Evolutionary conservation across 306 rosid species (phyloP).

Genomic region (Fragaria nilgerrensis): DNA sequence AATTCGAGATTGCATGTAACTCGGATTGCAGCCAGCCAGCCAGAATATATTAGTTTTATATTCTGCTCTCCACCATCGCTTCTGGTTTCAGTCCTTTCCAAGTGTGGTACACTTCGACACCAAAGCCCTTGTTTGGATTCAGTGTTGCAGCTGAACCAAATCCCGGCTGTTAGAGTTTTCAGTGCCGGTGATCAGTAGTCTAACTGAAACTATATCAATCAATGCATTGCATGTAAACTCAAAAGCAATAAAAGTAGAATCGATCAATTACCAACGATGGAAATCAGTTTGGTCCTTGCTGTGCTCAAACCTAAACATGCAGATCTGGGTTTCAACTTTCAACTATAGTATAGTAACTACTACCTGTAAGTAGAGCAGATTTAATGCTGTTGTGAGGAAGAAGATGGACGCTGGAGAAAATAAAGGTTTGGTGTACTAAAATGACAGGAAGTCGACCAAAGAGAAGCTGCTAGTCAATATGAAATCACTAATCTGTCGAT

Average conservation of each 20-base stretch:
- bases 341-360: background rate
- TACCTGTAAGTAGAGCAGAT: background rate
- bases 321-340: background rate
- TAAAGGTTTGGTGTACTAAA: background rate
- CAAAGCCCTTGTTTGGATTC: background rate
- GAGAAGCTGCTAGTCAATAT: background rate
- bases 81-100: background rate
- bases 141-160: background rate
- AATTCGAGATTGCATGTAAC: slow-evolving; percentile 42
- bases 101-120: background rate
- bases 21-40: slow-evolving; percentile 24
- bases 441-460: background rate
- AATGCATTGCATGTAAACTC: background rate
- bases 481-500: background rate
- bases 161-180: background rate
- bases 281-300: background rate
- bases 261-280: background rate
- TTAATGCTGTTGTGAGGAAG: background rate
- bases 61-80: background rate
- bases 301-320: background rate
- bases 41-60: background rate
- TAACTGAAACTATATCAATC: background rate
- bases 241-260: background rate
- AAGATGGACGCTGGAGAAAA: background rate
- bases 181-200: background rate